Evolutionary conservation across 2,329 filamentous ascomycete species (phyloP).

Genomic region (Cylindrodendrum hubeiense): DNA sequence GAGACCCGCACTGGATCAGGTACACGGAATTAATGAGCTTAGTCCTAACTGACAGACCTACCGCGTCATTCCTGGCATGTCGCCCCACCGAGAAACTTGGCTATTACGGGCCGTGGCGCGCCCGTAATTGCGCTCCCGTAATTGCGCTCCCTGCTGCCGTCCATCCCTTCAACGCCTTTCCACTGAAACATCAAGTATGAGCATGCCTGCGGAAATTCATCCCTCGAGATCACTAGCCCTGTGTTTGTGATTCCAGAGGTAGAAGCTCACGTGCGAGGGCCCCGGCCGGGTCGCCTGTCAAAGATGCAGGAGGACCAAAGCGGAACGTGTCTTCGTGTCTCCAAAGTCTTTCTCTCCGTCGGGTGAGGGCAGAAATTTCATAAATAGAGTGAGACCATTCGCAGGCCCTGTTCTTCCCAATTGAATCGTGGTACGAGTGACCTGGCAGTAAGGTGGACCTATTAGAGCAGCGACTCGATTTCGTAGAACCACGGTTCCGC

Average conservation of each 20-base stretch:
- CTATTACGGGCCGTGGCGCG: too few species aligned
- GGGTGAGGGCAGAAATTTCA: too few species aligned
- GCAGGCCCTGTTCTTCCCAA: not conserved
- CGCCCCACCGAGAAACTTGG: too few species aligned
- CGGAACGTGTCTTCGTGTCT: not conserved
- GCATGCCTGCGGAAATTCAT: not conserved
- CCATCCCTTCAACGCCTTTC: too few species aligned
- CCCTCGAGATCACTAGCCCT: not conserved
- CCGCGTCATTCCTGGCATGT: too few species aligned
- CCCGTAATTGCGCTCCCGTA: too few species aligned
- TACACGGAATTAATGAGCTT: too few species aligned
- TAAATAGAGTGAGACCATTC: not conserved
- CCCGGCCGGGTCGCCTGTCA: not conserved
- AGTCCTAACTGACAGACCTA: too few species aligned
- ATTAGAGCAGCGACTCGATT: not conserved
- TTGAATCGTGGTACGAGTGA: not conserved
- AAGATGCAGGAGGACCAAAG: not conserved
- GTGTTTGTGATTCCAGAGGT: not conserved
- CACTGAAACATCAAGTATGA: not conserved
- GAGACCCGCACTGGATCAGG: too few species aligned
- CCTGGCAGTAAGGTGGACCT: not conserved
- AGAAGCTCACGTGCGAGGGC: slow-evolving; percentile 1
- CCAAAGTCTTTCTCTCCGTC: not conserved
- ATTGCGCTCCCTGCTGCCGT: too few species aligned
- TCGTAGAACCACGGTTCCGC: not conserved